phyloP scores from a whole-genome alignment of 305 asterid genomes.

The Striga hermonthica region DNA sequence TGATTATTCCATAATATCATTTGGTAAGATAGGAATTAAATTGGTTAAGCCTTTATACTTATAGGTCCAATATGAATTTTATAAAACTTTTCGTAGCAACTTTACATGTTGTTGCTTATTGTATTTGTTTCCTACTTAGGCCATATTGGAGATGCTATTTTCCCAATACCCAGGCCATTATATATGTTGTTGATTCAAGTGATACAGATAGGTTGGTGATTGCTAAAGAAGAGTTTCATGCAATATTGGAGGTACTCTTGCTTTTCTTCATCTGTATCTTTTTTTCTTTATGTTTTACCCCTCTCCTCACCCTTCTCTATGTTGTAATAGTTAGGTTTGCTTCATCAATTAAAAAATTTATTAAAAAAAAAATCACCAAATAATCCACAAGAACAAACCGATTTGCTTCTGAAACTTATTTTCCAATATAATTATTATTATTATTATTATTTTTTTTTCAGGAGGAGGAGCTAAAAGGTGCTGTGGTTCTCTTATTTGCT shows the following conservation, averaged over 20 bases:
- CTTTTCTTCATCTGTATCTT: neutral
- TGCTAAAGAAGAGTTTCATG: conserved; percentile 94
- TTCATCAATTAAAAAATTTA: neutral
- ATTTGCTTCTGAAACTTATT: neutral
- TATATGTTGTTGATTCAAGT: conserved; percentile 96
- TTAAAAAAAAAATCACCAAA: neutral
- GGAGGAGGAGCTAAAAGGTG: conserved; percentile 48
- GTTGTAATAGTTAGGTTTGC: neutral
- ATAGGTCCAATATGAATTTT: neutral
- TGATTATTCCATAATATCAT: neutral
- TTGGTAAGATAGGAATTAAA: neutral
- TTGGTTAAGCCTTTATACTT: neutral
- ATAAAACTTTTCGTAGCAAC: conserved; percentile 11
- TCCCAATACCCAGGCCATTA: conserved; percentile 95
- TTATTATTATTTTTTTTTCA: conserved; percentile 36
- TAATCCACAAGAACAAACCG: neutral
- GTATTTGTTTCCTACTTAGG: conserved; percentile 36
- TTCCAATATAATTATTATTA: conserved; percentile 15
- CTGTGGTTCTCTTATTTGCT: conserved; percentile 43
- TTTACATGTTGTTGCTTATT: conserved; percentile 6
- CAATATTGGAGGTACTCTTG: conserved; percentile 75
- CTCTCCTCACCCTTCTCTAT: neutral
- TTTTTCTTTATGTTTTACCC: neutral
- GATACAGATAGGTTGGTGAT: conserved; percentile 89
- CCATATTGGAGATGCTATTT: conserved; percentile 98